Conservation (phyloP, 2,329 filamentous ascomycete species). For the Byssothecium circinans region DNA sequence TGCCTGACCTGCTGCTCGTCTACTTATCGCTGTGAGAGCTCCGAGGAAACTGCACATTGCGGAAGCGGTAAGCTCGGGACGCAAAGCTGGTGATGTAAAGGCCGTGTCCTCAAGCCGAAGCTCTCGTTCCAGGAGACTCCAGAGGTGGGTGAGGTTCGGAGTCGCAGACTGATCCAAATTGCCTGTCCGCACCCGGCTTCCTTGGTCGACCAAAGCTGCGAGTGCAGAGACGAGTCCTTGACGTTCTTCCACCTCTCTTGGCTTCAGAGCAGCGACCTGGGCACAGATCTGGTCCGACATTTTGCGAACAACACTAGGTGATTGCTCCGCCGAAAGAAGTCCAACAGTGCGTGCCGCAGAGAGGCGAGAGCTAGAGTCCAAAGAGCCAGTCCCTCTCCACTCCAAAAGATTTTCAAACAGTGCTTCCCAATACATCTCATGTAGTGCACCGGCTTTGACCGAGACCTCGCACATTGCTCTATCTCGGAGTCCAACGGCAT, state of each 20-base stretch:
- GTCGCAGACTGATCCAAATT: neutral
- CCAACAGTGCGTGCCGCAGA: constrained; percentile 73
- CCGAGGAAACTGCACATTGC: constrained; percentile 60
- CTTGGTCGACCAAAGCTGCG: constrained; percentile 24
- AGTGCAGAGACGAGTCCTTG: constrained; percentile 68
- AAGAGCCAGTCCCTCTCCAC: constrained; percentile 87
- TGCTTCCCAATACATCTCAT: constrained; percentile 65
- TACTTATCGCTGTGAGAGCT: constrained; percentile 25
- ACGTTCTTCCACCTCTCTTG: constrained; percentile 67
- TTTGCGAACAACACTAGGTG: constrained; percentile 35
- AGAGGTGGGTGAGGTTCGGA: constrained; percentile 17
- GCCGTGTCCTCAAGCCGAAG: constrained; percentile 43
- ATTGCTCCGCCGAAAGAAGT: constrained; percentile 50
- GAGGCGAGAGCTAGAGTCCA: constrained; percentile 72
- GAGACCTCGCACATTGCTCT: constrained; percentile 80
- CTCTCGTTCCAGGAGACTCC: constrained; percentile 32
- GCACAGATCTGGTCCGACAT: constrained; percentile 48
- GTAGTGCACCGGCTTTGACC: constrained; percentile 66
- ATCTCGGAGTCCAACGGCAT: constrained; percentile 83
- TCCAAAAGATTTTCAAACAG: constrained; percentile 71
- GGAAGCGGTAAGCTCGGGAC: constrained; percentile 67
- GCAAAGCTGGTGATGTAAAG: constrained; percentile 51
- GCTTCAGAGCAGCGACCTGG: constrained; percentile 52
- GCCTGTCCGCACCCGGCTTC: neutral
- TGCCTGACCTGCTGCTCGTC: constrained; percentile 1